Evolutionary conservation across 2,329 filamentous ascomycete genomes (phyloP), one percentile per base, ranked within the genome.

Genomic region (Volutella citrinella): DNA sequence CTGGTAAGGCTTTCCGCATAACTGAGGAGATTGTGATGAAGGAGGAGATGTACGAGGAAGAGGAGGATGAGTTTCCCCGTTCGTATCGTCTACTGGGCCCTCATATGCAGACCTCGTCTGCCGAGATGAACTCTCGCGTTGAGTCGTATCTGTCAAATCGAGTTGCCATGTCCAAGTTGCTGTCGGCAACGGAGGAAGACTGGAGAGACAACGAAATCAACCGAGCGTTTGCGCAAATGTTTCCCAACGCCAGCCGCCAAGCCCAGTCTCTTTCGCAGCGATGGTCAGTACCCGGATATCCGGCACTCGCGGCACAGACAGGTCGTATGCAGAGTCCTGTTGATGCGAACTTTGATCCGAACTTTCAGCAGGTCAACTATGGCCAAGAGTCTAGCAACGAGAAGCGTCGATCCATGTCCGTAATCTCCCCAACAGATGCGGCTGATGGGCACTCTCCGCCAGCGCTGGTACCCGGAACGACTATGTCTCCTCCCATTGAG

Each of bases 31-130:
- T 93, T 17, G 89, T 95, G 10, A 70, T 85, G 48, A 89, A 87
- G 43, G 90, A 95, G 59, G 88, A 94, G 59, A 95, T 95, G 87
- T 96, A 96, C 56, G 89, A 95, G 54, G 90, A 95, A 60, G 87
- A 95, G 54, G 89, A 95, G 33, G 87, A 95, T 48, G 85, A 90
- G 36, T 57, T 87, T 16, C 80, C 83, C 2, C 72, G 78, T 40
- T 78, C 80, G 34, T 85, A 81, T 54, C 72, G 79, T 38, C 68
- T 78, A 11, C 65, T 87, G 19, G 78, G 77, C 11, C 70, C 77
- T 4, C 74, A 82, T 48, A 64, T 85, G 38, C 72, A 79, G 46
- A 82, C 76, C 3, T 67, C 66, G 12, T 79, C 77, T 3, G 59
- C 70, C 17, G 74, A 79, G 40, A 74, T 84, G 56, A 83, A 83